Conservation (phyloP, 2,329 filamentous ascomycete genomes). For the Harringtonia aguacate region DNA sequence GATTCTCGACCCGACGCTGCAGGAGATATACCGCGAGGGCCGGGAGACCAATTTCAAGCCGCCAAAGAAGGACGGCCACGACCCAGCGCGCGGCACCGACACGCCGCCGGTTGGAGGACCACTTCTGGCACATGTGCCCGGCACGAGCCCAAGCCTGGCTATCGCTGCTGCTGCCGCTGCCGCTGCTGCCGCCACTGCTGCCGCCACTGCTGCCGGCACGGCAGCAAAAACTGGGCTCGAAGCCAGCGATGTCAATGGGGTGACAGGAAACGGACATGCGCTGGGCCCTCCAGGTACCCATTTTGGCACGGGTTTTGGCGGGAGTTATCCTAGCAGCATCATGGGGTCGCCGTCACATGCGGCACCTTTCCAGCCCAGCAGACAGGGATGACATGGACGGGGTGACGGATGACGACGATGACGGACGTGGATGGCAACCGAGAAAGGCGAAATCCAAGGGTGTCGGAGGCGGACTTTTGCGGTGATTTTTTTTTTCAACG, state of each 20-base stretch:
- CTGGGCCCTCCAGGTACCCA: too few species aligned
- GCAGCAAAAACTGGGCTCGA: too few species aligned
- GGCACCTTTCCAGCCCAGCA: background rate
- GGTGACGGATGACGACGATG: too few species aligned
- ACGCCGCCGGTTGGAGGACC: constrained; percentile 33
- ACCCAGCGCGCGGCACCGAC: constrained; percentile 27
- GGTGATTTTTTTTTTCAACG: too few species aligned
- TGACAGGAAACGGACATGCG: background rate
- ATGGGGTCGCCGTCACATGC: background rate
- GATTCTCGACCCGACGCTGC: constrained; percentile 69
- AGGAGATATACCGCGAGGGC: constrained; percentile 62
- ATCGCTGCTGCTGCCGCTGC: background rate
- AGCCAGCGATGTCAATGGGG: too few species aligned
- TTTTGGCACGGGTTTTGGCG: too few species aligned
- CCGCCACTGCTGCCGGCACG: too few species aligned
- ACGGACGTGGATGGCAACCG: too few species aligned
- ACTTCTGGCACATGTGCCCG: background rate
- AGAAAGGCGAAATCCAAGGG: too few species aligned
- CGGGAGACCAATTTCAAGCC: constrained; percentile 40
- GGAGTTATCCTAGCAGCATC: too few species aligned
- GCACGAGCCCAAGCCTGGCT: background rate
- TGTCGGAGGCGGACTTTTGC: too few species aligned
- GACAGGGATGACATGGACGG: background rate
- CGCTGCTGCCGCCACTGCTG: background rate
- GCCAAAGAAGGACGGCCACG: constrained; percentile 33